Conservation (phyloP, 805 yeast species). For the Yarrowia sp. region DNA sequence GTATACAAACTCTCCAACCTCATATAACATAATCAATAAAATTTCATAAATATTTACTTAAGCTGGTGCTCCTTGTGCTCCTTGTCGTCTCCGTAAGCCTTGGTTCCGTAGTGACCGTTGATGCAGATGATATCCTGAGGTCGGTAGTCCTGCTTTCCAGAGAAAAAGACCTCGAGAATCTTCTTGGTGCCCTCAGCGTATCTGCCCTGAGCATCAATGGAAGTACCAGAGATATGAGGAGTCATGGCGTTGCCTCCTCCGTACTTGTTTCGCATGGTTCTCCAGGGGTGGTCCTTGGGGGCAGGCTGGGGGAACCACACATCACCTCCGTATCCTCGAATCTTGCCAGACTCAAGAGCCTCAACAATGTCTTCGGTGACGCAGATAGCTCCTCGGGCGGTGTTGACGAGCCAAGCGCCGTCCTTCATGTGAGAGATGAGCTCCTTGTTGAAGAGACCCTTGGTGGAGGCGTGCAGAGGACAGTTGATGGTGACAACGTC, state of each 20-base stretch:
- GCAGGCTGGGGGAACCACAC: slow-evolving; percentile 85
- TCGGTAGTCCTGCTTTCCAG: slow-evolving; percentile 68
- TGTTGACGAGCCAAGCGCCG: slow-evolving; percentile 2
- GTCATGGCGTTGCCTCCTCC: slow-evolving; percentile 5
- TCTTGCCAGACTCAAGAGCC: slow-evolving; percentile 58
- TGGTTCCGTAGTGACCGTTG: slow-evolving; percentile 75
- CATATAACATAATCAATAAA: no score
- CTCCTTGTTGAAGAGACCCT: slow-evolving; percentile 57
- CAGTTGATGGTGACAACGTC: slow-evolving; percentile 58
- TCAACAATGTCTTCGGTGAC: slow-evolving; percentile 59
- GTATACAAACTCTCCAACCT: no score
- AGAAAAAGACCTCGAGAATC: slow-evolving; percentile 68
- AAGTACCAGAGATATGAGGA: slow-evolving; percentile 1
- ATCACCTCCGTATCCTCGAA: slow-evolving; percentile 62
- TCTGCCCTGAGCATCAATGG: slow-evolving; percentile 52
- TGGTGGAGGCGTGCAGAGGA: slow-evolving; percentile 62
- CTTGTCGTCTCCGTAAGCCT: slow-evolving; percentile 62
- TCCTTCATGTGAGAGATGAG: slow-evolving; percentile 47
- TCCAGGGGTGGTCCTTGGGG: slow-evolving; percentile 79
- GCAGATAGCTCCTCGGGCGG: slow-evolving; percentile 45
- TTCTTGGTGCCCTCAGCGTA: slow-evolving; percentile 73
- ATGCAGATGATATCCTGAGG: slow-evolving; percentile 78
- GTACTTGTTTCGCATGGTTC: slow-evolving; percentile 54
- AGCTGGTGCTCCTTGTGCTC: slow-evolving; percentile 33
- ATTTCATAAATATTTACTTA: neutral